Base-by-base conservation (phyloP, 176 grass and related monocot genomes). In the Metroxylon sagu region DNA sequence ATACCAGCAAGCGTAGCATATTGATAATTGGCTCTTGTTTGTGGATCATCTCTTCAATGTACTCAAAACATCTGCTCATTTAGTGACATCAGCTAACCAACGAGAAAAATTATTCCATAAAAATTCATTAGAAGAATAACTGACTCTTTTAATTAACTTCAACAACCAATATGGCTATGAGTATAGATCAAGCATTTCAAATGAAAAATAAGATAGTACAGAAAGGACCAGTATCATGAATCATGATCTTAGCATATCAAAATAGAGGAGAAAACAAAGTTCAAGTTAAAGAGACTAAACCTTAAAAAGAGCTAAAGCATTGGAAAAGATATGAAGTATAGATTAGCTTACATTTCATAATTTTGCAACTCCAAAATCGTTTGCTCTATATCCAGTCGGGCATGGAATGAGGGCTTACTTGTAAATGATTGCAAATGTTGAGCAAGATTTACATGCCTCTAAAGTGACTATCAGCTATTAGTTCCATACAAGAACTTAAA, bases 361-460 rank as follows among this genome's bases (percentile, higher is more conserved):
- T 88, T 86, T 54, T 97, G 83, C 27, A 88, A 68, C 75, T 96
- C 91, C 51, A 90, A 49, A 70, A 96, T 89, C 28, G 87, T 85
- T 70, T 97, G 92, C 57, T 91, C 92, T 29, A 97, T 90, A 61
- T 91, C 87, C 55, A 97, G 62, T 71, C 78, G 83, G 25, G 83
- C 83, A 82, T 88, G 87, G 69, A 97, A 97, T 14, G 87, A 90
- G 27, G 83, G 83, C 63, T 97, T 91, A 65, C 75, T 69, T 56
- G 92, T 87, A 74, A 90, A 97, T 30, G 87, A 97, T 97, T 97
- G 78, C 84, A 97, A 85, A 78, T 97, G 87, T 85, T 91, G 87
- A 49, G 92, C 87, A 43, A 97, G 77, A 80, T 97, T 86, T 62
- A 97, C 84, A 78, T 97, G 92, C 59, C 92, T 88, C 92, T 97